These are phyloP conservation scores for Rhodotorula graminis DNA, from an alignment of 768 basidiomycete genomes.

Conservation along the genomic window DNA sequence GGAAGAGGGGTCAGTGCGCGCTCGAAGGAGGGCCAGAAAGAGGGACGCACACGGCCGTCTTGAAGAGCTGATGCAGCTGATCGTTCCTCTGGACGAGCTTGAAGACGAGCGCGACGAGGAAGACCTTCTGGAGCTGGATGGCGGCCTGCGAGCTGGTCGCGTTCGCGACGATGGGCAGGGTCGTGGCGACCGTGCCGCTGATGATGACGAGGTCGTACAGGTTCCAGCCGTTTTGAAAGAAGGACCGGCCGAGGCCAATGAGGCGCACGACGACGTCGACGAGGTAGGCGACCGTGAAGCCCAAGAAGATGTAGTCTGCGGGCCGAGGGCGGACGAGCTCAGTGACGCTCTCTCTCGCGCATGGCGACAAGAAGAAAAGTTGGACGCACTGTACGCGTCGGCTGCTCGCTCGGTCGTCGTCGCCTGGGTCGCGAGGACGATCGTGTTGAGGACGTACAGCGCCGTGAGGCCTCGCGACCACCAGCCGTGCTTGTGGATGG, in stretches of 20 bases:
- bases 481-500: conserved; percentile 85
- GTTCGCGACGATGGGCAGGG: conserved; percentile 61
- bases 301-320: conserved; percentile 67
- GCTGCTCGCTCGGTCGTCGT: conserved; percentile 25
- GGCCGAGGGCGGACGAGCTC: too few relatives aligned
- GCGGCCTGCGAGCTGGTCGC: conserved; percentile 51
- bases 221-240: conserved; percentile 92
- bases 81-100: conserved; percentile 87
- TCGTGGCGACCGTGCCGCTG: conserved; percentile 75
- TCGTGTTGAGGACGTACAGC: conserved; percentile 73
- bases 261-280: conserved; percentile 73
- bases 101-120: conserved; percentile 81
- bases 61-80: conserved; percentile 88
- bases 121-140: conserved; percentile 65
- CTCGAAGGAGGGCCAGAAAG: not conserved
- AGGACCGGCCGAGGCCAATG: conserved; percentile 74
- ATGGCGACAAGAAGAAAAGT: too few relatives aligned
- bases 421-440: conserved; percentile 62
- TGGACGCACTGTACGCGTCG: conserved; percentile 37
- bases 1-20: conserved; percentile 1
- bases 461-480: conserved; percentile 78
- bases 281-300: conserved; percentile 65
- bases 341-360: too few relatives aligned
- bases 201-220: conserved; percentile 79
- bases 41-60: conserved; percentile 76